Percentiles rank a stretch among this genome's conserved stretches.
Conservation (phyloP, 2,329 filamentous ascomycete genomes). For the Fusarium albidum region DNA sequence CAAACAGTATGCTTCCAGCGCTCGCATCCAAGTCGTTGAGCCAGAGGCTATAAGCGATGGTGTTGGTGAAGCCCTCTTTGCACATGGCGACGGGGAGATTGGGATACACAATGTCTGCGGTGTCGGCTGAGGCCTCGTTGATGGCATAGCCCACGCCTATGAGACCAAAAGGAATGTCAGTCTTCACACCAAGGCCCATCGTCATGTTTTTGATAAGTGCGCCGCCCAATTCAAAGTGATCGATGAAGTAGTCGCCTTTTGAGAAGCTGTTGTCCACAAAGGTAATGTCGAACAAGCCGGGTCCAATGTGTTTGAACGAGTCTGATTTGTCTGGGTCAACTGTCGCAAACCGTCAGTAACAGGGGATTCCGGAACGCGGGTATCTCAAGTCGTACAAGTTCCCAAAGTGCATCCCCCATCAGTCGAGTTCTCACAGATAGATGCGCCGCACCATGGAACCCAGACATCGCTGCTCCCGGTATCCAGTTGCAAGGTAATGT, state of each 20-base stretch:
- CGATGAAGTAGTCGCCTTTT: slow-evolving; percentile 65
- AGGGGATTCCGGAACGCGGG: not conserved
- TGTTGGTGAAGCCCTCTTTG: slow-evolving; percentile 68
- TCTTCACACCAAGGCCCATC: slow-evolving; percentile 65
- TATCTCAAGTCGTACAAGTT: slow-evolving; percentile 51
- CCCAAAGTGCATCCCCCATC: slow-evolving; percentile 51
- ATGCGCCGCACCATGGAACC: slow-evolving; percentile 55
- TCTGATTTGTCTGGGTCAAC: slow-evolving; percentile 56
- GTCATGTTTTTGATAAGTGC: slow-evolving; percentile 62
- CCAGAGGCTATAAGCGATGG: slow-evolving; percentile 77
- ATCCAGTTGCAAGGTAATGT: slow-evolving; percentile 67
- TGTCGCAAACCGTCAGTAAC: slow-evolving; percentile 43
- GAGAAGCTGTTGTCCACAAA: slow-evolving; percentile 69
- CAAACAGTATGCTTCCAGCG: slow-evolving; percentile 78
- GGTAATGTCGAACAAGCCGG: slow-evolving; percentile 61
- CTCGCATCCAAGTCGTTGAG: slow-evolving; percentile 66
- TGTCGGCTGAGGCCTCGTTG: slow-evolving; percentile 56
- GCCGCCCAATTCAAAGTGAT: slow-evolving; percentile 63
- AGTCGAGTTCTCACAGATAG: slow-evolving; percentile 48
- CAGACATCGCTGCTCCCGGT: slow-evolving; percentile 73
- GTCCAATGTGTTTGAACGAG: slow-evolving; percentile 54
- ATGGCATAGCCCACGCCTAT: slow-evolving; percentile 67
- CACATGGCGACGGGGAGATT: slow-evolving; percentile 74
- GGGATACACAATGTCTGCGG: slow-evolving; percentile 49
- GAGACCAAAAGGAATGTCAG: slow-evolving; percentile 64